Conservation (phyloP, 208 protist genomes). For the Leishmania tarentolae region DNA sequence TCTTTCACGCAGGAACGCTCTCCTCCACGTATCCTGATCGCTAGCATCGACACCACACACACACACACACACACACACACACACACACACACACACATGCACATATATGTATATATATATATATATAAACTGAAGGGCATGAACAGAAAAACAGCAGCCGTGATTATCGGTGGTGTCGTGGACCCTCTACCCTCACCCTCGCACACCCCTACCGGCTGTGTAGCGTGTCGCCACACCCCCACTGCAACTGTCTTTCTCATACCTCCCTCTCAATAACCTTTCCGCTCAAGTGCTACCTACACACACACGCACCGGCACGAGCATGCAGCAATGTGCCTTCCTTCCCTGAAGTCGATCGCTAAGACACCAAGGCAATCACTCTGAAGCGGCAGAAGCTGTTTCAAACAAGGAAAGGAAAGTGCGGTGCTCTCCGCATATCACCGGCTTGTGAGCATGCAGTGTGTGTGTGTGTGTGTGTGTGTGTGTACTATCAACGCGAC, state of each 20-base stretch:
- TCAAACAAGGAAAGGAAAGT: neutral
- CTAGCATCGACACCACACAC: neutral
- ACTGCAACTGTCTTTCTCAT: neutral
- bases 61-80: too few relatives aligned
- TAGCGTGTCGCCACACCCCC: neutral
- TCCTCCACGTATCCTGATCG: neutral
- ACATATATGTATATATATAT: too few relatives aligned
- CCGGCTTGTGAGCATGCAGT: neutral
- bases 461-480: too few relatives aligned
- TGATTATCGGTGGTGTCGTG: neutral
- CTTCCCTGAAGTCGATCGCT: neutral
- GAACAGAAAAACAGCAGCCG: neutral
- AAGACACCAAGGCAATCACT: neutral
- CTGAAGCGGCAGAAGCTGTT: neutral
- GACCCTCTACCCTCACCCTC: neutral
- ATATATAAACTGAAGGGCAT: neutral
- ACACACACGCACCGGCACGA: neutral
- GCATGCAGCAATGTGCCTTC: neutral
- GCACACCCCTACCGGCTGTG: neutral
- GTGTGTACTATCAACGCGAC: too few relatives aligned
- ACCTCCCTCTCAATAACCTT: neutral
- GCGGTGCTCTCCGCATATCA: neutral
- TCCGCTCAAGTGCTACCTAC: neutral
- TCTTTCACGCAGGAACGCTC: neutral
- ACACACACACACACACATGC: too few relatives aligned